Base-by-base conservation (phyloP, 2,329 filamentous ascomycete species). In the Lachnellula suecica region DNA sequence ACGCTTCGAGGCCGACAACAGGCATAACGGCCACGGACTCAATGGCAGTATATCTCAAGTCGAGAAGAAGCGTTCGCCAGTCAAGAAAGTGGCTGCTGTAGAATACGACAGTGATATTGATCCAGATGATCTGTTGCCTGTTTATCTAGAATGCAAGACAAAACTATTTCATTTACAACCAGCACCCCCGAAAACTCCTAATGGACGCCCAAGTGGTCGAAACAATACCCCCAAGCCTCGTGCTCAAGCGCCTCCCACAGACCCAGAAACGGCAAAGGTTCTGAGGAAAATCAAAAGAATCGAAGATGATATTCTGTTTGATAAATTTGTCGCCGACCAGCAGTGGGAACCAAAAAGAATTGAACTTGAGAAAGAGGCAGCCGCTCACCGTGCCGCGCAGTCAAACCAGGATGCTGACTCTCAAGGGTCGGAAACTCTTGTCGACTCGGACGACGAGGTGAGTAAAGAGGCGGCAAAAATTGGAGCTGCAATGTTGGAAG, bases 291-390 rank as follows among this genome's bases (percentile, higher is more conserved):
- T 97, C 35, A 79, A 84, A 34, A 82, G 81, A 55, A 89, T 97
- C 38, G 87, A 94, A 63, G 87, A 83, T 23, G 89, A 93, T 65
- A 76, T 91, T 15, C 72, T 93, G 3, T 91, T 92, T 63, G 88
- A 93, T 65, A 79, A 78, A 52, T 75, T 78, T 42, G 68, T 80
- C 29, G 88, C 87, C 4, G 82, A 89, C 51, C 74, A 81, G 53
- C 73, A 80, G 61, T 92, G 88, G 89, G 80, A 77, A 54, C 68
- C 73, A 5, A 79, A 79, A 54, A 78, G 76, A 35, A 76, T 84
- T 29, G 71, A 77, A 20, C 66, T 92, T 11, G 82, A 88, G 59
- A 84, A 80, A 62, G 81, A 87, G 51, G 77, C 81, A 23, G 47
- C 52, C 9, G 20, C 34, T 4, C 52, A 35, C 24, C 47, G 29